Base-by-base conservation (phyloP, 345 rosid genomes). In the Psidium guajava region DNA sequence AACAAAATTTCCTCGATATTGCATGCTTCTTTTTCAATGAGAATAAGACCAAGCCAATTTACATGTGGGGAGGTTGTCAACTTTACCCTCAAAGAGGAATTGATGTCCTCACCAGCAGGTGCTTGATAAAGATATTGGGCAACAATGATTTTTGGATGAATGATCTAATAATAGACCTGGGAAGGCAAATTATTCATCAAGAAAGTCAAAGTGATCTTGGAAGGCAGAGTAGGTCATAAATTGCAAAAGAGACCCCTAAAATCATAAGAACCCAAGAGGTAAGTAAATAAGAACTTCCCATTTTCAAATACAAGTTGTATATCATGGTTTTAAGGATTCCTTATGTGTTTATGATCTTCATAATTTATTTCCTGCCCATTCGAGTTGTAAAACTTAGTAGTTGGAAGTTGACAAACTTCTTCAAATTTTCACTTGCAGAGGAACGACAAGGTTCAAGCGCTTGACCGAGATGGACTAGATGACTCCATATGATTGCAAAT, bases 161-260 rank as follows among this genome's bases (percentile, higher is more conserved):
- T n/a, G 32, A 58, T 5, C 28, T 25, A n/a, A 6, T 58, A 4
- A 5, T 25, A 58, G 64, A 1, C 0, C 5, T 58, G 3, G 64
- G 64, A 58, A 58, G 32, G 64, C 0, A 58, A 58, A n/a, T 58
- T 0, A 1, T 58, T 2, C 3, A 2, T 58, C 2, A 5, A n/a
- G 16, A 58, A 0, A 58, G 32, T 5, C 32, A 1, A 58, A 0
- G 1, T 11, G 32, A 58, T 7, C 16, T 58, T 11, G 16, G 8
- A 58, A 58, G 24, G 0, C 0, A 0, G 16, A 58, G 64, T n/a
- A 58, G 64, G 16, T 12, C 25, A 0, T 25, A 32, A 28, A n/a
- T 12, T 58, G 64, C 32, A 25, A 5, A 11, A 58, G 64, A 58
- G 28, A 32, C 7, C 8, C 6, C 24, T 0, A 0, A 58, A 25